Percentiles rank a stretch among this genome's conserved stretches.
Conservation (phyloP, 1,284 basidiomycete species). For the Bjerkandera adusta region DNA sequence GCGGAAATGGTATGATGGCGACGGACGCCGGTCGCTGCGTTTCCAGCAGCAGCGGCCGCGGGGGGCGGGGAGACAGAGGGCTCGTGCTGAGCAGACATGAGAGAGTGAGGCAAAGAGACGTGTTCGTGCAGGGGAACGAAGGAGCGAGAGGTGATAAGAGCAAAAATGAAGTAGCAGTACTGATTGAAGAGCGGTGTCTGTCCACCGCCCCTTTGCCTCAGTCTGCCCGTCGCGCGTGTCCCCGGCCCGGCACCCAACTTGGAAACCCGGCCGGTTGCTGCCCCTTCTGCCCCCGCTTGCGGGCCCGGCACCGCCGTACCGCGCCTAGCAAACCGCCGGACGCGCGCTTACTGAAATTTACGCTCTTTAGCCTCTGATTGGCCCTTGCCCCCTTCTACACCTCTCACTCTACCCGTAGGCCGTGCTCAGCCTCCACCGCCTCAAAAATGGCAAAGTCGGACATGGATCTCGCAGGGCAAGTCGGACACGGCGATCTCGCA, state of each 20-base stretch:
- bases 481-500: slow-evolving; percentile 20
- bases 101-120: slow-evolving; percentile 13
- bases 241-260: not conserved
- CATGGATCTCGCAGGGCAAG: slow-evolving; percentile 1
- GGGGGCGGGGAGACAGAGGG: slow-evolving; percentile 36
- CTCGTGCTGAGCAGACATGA: slow-evolving; percentile 33
- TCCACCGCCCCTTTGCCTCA: no score
- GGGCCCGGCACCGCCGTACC: no score
- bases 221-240: slow-evolving; percentile 8
- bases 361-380: no score
- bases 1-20: slow-evolving; percentile 82
- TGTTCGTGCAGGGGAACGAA: slow-evolving; percentile 16
- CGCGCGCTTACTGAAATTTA: no score
- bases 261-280: slow-evolving; percentile 6
- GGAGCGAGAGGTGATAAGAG: slow-evolving; percentile 8
- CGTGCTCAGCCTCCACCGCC: no score
- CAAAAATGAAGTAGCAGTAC: not conserved
- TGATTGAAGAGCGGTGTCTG: not conserved
- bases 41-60: slow-evolving; percentile 23
- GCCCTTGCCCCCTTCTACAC: no score
- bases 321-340: no score
- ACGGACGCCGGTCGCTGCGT: slow-evolving; percentile 42
- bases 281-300: no score
- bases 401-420: no score
- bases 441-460: slow-evolving; percentile 6